Percentiles rank a stretch among this genome's conserved stretches.
Conservation (phyloP, 257 asterid species). For the Plantago major region DNA sequence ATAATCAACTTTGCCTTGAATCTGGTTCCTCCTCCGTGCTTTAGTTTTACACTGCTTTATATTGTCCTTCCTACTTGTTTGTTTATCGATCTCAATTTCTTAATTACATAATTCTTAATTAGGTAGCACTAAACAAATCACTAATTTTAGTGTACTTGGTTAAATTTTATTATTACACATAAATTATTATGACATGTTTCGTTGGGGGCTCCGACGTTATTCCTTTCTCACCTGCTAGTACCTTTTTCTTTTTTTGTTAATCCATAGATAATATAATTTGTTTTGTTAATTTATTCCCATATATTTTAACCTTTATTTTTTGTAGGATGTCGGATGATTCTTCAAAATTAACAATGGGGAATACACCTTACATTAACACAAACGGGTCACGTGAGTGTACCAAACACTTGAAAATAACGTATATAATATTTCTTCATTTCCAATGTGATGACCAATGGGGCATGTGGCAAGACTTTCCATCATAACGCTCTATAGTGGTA, state of each 20-base stretch:
- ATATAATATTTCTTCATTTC: no score
- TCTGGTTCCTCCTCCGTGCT: not conserved
- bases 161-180: not conserved
- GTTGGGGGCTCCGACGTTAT: slow-evolving; percentile 6
- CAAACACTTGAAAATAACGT: no score
- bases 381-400: no score
- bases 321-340: no score
- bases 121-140: no score
- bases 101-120: no score
- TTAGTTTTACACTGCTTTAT: not conserved
- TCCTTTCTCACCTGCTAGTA: not conserved
- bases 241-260: not conserved
- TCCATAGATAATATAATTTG: not conserved
- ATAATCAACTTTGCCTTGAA: not conserved
- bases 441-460: no score
- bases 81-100: not conserved
- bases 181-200: not conserved
- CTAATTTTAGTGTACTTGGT: not conserved
- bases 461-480: no score
- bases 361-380: no score
- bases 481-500: no score
- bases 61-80: not conserved
- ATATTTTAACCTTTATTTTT: no score
- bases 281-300: not conserved
- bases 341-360: no score